Evolutionary conservation across 2,329 filamentous ascomycete genomes (phyloP), one percentile per base, ranked within the genome.

Genomic region (Fusarium haematococcum): DNA sequence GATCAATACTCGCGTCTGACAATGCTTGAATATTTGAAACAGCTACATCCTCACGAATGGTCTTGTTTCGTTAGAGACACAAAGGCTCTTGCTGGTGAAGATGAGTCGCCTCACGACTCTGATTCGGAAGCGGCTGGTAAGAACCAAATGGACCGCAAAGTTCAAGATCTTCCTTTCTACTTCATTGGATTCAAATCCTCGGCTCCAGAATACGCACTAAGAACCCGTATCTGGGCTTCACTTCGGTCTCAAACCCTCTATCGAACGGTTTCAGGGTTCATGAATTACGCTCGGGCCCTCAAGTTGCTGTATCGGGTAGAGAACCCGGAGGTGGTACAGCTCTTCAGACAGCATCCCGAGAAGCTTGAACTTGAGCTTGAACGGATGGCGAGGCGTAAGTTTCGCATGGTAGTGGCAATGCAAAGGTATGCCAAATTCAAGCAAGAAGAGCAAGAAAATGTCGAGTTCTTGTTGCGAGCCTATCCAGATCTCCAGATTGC

Each of bases 401-500:
- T 57, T 23, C 32, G 52, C n/a, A 57, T 57, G n/a, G 52, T 57
- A 7, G 52, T 57, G 20, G 52, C 52, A 5, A 57, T 57, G 52
- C 52, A 57, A 10, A 16, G 52, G 20, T 57, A 57, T 6, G 52
- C 52, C 32, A 57, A 57, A 37, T 57, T 57, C 52, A 57, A 57
- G 32, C 14, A 23, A 57, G 52, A 57, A 25, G 52, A 57, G 52
- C 52, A 57, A 57, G 52, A 37, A 57, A 57, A 57, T 35, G 52
- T 25, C 20, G 52, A 57, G 37, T 57, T 57, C 52, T 57, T 57
- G 20, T 37, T 57, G 8, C 20, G 52, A 23, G 52, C 52, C 14
- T 57, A 37, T 57, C 52, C 52, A 23, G 32, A 57, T 27, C 52
- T 57, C 16, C 52, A 57, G 52, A 57, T 57, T 57, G 52, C 52